Base-by-base conservation (phyloP, 495 filamentous ascomycete genomes). In the Astrothelium macrocarpum region DNA sequence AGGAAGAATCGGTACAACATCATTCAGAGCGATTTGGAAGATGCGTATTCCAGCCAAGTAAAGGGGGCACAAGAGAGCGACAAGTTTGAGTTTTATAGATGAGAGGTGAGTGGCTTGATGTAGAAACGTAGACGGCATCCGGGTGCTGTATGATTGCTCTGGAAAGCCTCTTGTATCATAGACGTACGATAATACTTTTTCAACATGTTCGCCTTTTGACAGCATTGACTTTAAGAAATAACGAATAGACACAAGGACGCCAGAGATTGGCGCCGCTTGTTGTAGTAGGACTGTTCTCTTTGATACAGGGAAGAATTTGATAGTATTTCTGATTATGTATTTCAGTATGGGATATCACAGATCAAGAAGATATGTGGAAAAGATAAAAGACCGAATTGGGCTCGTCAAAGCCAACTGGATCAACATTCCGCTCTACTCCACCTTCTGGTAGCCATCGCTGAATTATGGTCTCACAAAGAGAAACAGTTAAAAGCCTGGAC, bases 1-100 rank as follows among this genome's bases (percentile, higher is more conserved):
- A 82, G 94, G 71, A 98, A 98, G 84, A 98, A 98, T 74, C 80
- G 94, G 66, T 98, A 98, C 77, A 97, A 97, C 72, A 97, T 98
- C 73, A 96, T 98, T 70, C 95, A 97, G 78, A 82, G 81, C 49
- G 94, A 98, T 73, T 79, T 98, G 59, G 94, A 98, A 74, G 92
- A 97, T 76, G 92, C 95, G 5, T 98, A 98, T 72, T 85, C 88
- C 14, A 90, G 87, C 70, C 94, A 98, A 74, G 94, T 98, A 65
- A 97, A 96, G 82, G 88, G 87, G 61, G 83, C 87, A 59, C 85
- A 83, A 59, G 92, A 97, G 74, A 84, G 81, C 71, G 85, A 88
- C 70, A 87, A 87, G 77, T 88, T 87, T 71, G 85, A 88, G 69
- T 88, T 88, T 71, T 88, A 88, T 67, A 74, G 71, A 67, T 77